A percentile compares a stretch with the other conserved stretches of the same genome.
These are phyloP conservation scores for Thraustochytrium striatum DNA, from an alignment of 352 stramenopile species.

Conservation along the genomic window DNA sequence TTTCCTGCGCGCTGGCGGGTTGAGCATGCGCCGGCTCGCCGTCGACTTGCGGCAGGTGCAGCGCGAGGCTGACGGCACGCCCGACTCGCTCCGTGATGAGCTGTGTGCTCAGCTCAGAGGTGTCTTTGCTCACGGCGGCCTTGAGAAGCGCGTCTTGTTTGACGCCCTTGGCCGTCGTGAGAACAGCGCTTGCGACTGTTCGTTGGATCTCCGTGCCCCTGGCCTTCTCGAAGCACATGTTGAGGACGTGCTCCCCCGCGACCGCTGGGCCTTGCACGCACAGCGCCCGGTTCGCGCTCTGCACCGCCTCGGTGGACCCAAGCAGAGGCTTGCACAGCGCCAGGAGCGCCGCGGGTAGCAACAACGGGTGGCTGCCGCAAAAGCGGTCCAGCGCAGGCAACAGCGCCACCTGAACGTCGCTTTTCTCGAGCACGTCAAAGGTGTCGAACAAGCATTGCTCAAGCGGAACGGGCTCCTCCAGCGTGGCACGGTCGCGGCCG, in stretches of 20 bases:
- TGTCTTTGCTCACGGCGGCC: too few relatives aligned
- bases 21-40: too few relatives aligned
- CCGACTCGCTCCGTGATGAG: too few relatives aligned
- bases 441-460: background rate
- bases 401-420: background rate
- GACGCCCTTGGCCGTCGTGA: background rate
- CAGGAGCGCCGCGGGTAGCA: background rate
- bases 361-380: background rate
- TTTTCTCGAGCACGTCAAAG: background rate
- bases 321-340: conserved; percentile 4
- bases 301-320: background rate
- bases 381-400: background rate
- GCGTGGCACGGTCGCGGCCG: background rate
- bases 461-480: background rate
- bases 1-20: too few relatives aligned
- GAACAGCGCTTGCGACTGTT: background rate
- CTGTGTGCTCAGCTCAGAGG: too few relatives aligned
- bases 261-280: background rate
- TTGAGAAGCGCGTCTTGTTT: background rate
- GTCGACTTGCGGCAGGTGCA: too few relatives aligned
- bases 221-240: too few relatives aligned
- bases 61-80: too few relatives aligned
- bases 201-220: too few relatives aligned
- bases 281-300: background rate
- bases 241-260: background rate